Evolutionary conservation across 768 basidiomycete genomes (phyloP).

Genomic region (Leccinum longicurvipes): DNA sequence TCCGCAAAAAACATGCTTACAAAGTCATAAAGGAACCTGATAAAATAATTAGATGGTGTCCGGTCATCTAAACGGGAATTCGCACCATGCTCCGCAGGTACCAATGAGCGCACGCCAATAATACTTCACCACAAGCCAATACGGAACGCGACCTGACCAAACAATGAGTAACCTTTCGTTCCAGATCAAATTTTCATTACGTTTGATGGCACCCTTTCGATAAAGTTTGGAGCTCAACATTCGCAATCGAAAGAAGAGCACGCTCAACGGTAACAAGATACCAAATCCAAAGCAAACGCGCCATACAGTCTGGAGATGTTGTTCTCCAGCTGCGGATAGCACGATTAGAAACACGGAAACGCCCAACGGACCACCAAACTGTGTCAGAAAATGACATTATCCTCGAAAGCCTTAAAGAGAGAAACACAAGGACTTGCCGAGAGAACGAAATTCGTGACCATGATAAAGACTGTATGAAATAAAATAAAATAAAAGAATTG

Average conservation of each 20-base stretch:
- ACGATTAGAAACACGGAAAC: conserved; percentile 66
- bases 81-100: conserved; percentile 68
- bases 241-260: conserved; percentile 68
- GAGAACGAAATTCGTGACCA: conserved; percentile 73
- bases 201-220: conserved; percentile 61
- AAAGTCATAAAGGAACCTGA: conserved; percentile 71
- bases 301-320: conserved; percentile 64
- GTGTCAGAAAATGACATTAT: conserved; percentile 8
- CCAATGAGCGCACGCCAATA: conserved; percentile 72
- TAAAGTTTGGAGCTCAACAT: conserved; percentile 71
- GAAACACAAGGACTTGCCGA: conserved; percentile 38
- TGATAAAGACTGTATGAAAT: conserved; percentile 67
- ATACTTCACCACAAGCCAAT: conserved; percentile 51
- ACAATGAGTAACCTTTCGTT: conserved; percentile 2
- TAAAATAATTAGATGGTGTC: conserved; percentile 2
- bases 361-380: conserved; percentile 68
- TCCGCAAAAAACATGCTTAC: conserved; percentile 25
- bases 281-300: conserved; percentile 65
- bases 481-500: background rate
- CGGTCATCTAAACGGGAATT: background rate
- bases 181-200: conserved; percentile 30
- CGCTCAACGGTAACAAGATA: conserved; percentile 57
- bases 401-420: background rate
- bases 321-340: conserved; percentile 59
- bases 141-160: conserved; percentile 51